Percentiles rank a stretch among this genome's conserved stretches.
Evolutionary conservation across 2,329 filamentous ascomycete species (phyloP).

Genomic region (Cladosporium sp.): DNA sequence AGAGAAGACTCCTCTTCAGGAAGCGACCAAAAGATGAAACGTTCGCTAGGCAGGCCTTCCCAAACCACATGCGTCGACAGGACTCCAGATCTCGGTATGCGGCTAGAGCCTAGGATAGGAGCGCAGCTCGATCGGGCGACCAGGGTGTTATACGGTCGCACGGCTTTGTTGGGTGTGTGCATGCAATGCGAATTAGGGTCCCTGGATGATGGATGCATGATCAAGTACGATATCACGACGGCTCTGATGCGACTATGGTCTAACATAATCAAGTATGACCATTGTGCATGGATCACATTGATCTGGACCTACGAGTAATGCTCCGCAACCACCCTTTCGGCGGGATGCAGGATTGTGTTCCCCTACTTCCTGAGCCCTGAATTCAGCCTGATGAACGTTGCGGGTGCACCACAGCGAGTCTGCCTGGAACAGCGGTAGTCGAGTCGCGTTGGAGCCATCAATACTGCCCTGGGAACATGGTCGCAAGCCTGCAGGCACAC

Average conservation of each 20-base stretch:
- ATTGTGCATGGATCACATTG: neutral
- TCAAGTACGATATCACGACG: neutral
- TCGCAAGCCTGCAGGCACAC: neutral
- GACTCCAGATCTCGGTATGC: constrained; percentile 8
- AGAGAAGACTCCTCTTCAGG: constrained; percentile 9
- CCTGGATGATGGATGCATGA: neutral
- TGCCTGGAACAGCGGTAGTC: neutral
- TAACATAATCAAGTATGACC: neutral
- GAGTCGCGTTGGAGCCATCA: neutral
- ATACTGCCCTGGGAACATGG: neutral
- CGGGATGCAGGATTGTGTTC: neutral
- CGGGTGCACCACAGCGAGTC: neutral
- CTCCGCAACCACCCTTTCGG: neutral
- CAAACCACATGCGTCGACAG: constrained; percentile 8
- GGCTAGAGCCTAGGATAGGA: neutral
- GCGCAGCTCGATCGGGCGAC: constrained; percentile 4
- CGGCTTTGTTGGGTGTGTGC: neutral
- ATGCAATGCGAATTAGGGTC: neutral
- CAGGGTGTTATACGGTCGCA: constrained; percentile 2
- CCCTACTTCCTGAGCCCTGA: neutral
- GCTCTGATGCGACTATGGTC: neutral
- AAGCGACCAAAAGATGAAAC: constrained; percentile 12
- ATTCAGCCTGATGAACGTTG: neutral
- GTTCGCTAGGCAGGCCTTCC: constrained; percentile 6
- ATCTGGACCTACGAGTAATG: neutral